These are phyloP conservation scores for Papiliotrema flavescens DNA, from an alignment of 1,284 basidiomycete genomes.

Conservation along the genomic window DNA sequence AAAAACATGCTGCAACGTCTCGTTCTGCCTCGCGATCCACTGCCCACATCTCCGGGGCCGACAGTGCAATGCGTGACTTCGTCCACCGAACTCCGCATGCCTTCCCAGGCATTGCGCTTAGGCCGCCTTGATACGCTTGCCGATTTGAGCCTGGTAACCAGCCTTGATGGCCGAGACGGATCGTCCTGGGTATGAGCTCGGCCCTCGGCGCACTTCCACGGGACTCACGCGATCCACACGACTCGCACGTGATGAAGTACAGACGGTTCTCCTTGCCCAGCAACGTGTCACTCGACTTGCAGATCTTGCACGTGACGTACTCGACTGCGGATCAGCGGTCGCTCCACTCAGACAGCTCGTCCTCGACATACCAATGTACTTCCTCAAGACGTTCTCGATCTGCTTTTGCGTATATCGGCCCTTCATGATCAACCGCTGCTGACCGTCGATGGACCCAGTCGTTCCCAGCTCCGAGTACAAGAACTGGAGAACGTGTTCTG, in stretches of 20 bases:
- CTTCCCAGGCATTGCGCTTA: too few relatives aligned
- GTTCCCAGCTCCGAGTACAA: conserved; percentile 99
- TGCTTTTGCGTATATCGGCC: conserved; percentile 99
- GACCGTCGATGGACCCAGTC: conserved; percentile 90
- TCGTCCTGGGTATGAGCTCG: conserved; percentile 50
- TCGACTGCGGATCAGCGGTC: conserved; percentile 61
- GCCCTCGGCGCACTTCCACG: neutral
- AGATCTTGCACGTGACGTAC: conserved; percentile 99
- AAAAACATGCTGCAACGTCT: too few relatives aligned
- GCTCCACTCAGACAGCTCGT: neutral
- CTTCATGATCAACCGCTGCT: conserved; percentile 90
- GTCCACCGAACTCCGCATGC: too few relatives aligned
- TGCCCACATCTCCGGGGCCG: too few relatives aligned
- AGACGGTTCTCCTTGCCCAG: conserved; percentile 97
- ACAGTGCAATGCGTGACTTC: too few relatives aligned
- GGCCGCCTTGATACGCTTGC: conserved; percentile 51
- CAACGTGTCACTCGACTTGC: conserved; percentile 96
- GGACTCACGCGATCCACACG: conserved; percentile 71
- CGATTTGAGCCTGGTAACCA: conserved; percentile 96
- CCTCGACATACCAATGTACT: conserved; percentile 81
- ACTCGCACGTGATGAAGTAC: conserved; percentile 98
- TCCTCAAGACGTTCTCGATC: conserved; percentile 93
- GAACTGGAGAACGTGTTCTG: conserved; percentile 99
- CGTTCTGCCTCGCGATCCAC: too few relatives aligned
- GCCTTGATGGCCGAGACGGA: conserved; percentile 97